A percentile compares a stretch with the other conserved stretches of the same genome.
Conservation (phyloP, 148 eudicot genomes). For the Pouteria glomerata region DNA sequence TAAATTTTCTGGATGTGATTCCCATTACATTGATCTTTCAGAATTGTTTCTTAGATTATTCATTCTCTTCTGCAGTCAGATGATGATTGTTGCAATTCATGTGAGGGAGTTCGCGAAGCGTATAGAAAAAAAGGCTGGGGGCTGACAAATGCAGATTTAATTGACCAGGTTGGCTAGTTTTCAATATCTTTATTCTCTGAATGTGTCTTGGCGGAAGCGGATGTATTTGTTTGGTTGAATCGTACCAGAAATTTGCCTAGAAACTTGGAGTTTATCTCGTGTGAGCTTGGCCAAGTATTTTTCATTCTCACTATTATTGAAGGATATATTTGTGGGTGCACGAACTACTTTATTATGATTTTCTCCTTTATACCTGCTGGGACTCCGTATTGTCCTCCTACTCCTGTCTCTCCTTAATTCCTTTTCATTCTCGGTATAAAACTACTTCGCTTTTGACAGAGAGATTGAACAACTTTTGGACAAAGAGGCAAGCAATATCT, state of each 20-base stretch:
- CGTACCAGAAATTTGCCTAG: background rate
- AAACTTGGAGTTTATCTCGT: no score
- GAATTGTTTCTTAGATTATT: background rate
- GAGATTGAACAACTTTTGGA: no score
- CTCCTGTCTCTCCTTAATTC: no score
- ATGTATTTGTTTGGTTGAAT: background rate
- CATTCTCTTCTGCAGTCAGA: slow-evolving; percentile 59
- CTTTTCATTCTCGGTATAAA: no score
- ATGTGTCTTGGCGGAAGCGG: background rate
- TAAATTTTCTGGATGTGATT: background rate
- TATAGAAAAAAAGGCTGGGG: slow-evolving; percentile 92
- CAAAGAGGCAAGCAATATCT: no score
- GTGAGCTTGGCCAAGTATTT: no score
- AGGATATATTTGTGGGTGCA: no score
- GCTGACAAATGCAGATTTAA: slow-evolving; percentile 63
- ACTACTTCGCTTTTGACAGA: no score
- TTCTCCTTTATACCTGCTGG: no score
- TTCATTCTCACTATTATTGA: no score
- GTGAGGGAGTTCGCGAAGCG: slow-evolving; percentile 98
- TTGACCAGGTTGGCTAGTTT: slow-evolving; percentile 59
- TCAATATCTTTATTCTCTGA: background rate
- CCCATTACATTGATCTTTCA: background rate
- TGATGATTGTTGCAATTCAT: slow-evolving; percentile 91
- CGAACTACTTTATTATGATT: no score
- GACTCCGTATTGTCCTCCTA: no score